Evolutionary conservation across 441 rosid species (phyloP).

Genomic region (Populus hybrid): DNA sequence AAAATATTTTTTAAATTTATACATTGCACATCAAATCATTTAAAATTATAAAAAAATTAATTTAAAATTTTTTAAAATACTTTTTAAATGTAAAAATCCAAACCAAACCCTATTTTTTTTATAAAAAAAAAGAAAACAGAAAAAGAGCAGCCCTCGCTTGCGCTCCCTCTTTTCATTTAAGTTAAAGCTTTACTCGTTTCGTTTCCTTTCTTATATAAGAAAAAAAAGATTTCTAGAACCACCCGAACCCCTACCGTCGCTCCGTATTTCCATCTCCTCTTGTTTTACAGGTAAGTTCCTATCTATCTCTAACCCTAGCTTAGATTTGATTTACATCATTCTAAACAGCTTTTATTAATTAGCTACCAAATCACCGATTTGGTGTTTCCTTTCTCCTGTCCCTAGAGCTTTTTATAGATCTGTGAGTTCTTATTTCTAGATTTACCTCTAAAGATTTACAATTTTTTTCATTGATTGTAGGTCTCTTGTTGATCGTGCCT

Average conservation of each 20-base stretch:
- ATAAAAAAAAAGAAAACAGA: not conserved
- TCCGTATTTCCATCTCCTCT: not conserved
- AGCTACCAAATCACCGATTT: not conserved
- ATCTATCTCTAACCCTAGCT: not conserved
- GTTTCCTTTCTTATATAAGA: not conserved
- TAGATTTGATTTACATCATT: not conserved
- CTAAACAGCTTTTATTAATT: not conserved
- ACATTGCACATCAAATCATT: no score
- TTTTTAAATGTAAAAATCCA: no score
- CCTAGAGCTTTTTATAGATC: conserved; percentile 16
- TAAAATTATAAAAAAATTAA: no score
- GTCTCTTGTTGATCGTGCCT: not conserved
- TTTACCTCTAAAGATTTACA: not conserved
- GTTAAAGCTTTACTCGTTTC: not conserved
- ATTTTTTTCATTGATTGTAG: not conserved
- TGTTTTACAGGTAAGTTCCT: conserved; percentile 5
- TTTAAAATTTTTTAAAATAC: no score
- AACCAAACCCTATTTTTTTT: not conserved
- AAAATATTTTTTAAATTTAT: no score
- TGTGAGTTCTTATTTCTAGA: conserved; percentile 13
- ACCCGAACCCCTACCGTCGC: not conserved
- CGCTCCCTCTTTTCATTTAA: not conserved
- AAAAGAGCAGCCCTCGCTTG: not conserved
- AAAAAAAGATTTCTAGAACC: conserved; percentile 18
- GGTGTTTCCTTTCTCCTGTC: not conserved